These are phyloP conservation scores for Dendrocalamus latiflorus DNA, from an alignment of 202 grass and related monocot genomes.

Conservation along the genomic window DNA sequence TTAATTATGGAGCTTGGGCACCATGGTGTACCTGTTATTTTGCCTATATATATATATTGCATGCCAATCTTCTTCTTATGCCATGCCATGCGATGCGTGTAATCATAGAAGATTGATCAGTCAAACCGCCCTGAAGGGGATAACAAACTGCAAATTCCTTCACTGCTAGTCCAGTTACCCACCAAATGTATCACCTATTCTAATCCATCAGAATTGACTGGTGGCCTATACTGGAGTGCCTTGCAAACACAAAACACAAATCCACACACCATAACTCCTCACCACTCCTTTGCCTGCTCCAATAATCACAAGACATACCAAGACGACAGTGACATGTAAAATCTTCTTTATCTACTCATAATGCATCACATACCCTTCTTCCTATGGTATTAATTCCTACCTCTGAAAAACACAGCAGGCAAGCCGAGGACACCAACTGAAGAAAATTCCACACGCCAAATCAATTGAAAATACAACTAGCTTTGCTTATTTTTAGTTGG, in stretches of 20 bases:
- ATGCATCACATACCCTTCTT: not conserved
- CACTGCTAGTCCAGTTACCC: no score
- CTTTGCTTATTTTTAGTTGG: not conserved
- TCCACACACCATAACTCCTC: not conserved
- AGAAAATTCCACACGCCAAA: not conserved
- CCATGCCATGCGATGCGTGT: no score
- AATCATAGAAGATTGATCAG: no score
- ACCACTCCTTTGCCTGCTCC: not conserved
- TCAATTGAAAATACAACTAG: not conserved
- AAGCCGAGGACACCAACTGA: not conserved
- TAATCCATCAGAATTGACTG: conserved; percentile 1
- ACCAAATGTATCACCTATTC: no score
- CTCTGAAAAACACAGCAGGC: not conserved
- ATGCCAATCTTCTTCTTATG: no score
- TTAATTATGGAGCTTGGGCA: no score
- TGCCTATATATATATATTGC: no score
- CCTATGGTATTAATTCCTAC: not conserved
- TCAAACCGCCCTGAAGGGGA: no score
- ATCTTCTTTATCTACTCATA: not conserved
- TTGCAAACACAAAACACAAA: not conserved
- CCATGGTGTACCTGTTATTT: no score
- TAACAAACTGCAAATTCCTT: no score
- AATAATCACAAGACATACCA: not conserved
- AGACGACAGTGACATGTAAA: not conserved
- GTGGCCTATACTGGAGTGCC: not conserved